Base-by-base conservation (phyloP, 495 filamentous ascomycete species). In the Clavariopsis aquatica region DNA sequence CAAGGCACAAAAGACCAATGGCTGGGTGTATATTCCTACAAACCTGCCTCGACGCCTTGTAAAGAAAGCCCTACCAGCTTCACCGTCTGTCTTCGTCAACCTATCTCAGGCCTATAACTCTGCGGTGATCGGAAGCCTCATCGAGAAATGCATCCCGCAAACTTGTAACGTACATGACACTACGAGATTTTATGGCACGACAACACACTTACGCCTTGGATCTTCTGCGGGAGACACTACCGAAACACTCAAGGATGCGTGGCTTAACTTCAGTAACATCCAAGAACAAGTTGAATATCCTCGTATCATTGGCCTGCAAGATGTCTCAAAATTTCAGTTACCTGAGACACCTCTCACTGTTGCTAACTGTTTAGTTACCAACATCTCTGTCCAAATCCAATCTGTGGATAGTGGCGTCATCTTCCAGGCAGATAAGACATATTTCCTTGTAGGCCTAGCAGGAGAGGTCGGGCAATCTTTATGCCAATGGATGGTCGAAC, bases 401-500 rank as follows among this genome's bases (percentile, higher is more conserved):
- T 13, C 57, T 7, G 27, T 60, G 3, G 57, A 60, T 22, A 20
- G 19, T 4, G 12, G 23, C 1, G n/a, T 0, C 19, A 2, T 52
- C 1, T 52, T 60, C 47, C 1, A 10, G 6, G 2, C 43, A 13
- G 0, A 52, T 19, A 51, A 51, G 57, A 34, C 57, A 2, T 89
- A 89, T 64, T 72, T 81, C 28, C 70, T 89, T 0, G 72, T 84
- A 20, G 86, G 86, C 4, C 66, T 87, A 13, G 83, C 84, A 0
- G 79, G 83, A 19, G 81, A 82, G 22, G 74, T 87, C 1, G 86
- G 84, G 12, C 76, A 80, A 52, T 86, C 84, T 17, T 65, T 88
- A 0, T 85, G 82, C 65, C 71, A 78, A 2, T 83, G 85, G 67
- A 83, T 89, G 74, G 74, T 79, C 1, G 26, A 73, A 1, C 76